Conservation (phyloP, 306 rosid species). For the Gastrolobium villosum region DNA sequence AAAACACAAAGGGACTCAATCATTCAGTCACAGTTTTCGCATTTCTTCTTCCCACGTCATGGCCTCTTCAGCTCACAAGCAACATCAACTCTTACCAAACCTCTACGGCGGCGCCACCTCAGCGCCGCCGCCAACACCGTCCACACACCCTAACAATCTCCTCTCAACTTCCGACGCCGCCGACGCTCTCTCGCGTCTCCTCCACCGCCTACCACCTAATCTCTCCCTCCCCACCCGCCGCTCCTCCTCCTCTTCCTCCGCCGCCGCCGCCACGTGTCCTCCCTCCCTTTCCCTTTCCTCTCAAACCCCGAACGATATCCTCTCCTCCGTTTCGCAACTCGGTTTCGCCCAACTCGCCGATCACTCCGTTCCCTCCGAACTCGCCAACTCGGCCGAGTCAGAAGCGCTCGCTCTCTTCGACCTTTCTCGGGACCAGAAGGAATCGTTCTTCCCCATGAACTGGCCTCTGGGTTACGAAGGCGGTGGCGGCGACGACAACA, state of each 20-base stretch:
- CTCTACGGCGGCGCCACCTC: constrained; percentile 76
- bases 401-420: constrained; percentile 73
- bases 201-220: constrained; percentile 82
- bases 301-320: constrained; percentile 40
- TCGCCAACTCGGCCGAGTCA: constrained; percentile 81
- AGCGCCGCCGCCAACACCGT: constrained; percentile 93
- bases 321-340: constrained; percentile 59
- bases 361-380: constrained; percentile 63
- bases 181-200: constrained; percentile 75
- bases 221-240: constrained; percentile 79
- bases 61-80: constrained; percentile 72
- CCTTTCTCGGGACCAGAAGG: constrained; percentile 60
- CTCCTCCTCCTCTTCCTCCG: constrained; percentile 38
- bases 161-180: constrained; percentile 61
- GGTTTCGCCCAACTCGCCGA: constrained; percentile 79
- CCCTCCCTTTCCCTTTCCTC: constrained; percentile 64
- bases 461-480: constrained; percentile 83
- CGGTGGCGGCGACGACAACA: constrained; percentile 48
- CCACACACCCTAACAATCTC: constrained; percentile 52
- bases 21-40: background rate
- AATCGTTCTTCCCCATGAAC: constrained; percentile 57
- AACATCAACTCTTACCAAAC: constrained; percentile 51
- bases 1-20: background rate
- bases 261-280: constrained; percentile 56
- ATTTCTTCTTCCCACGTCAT: constrained; percentile 30